A percentile compares a stretch with the other conserved stretches of the same genome.
Evolutionary conservation across 208 protist species (phyloP).

Genomic region (Leptomonas pyrrhocoris): DNA sequence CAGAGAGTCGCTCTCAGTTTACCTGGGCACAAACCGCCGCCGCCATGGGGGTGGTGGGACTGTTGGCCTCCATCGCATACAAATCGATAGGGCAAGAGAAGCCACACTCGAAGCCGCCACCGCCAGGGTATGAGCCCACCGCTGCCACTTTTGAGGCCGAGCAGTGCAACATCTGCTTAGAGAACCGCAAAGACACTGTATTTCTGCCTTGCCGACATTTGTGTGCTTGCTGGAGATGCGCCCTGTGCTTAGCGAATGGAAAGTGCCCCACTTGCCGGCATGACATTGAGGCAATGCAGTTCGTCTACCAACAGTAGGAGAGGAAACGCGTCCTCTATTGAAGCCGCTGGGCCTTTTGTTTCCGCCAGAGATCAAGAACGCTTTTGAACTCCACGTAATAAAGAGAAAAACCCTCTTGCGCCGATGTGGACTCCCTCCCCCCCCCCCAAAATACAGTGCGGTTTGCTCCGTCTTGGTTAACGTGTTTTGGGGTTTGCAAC

Average conservation of each 20-base stretch:
- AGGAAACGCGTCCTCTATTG: no score
- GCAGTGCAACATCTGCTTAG: slow-evolving; percentile 73
- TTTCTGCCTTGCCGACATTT: slow-evolving; percentile 75
- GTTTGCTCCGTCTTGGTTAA: no score
- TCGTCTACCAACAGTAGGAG: slow-evolving; percentile 58
- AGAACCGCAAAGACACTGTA: slow-evolving; percentile 69
- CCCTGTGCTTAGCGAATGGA: slow-evolving; percentile 23
- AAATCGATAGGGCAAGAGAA: slow-evolving; percentile 15
- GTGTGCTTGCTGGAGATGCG: slow-evolving; percentile 73
- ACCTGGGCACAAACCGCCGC: slow-evolving; percentile 18
- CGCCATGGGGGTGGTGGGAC: slow-evolving; percentile 23
- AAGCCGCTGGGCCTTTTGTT: no score
- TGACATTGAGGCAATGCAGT: slow-evolving; percentile 50
- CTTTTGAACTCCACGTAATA: no score
- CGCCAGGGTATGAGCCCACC: slow-evolving; percentile 53
- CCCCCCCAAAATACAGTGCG: no score
- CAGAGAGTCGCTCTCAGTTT: not conserved
- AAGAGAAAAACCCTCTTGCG: no score
- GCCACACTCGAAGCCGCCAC: slow-evolving; percentile 33
- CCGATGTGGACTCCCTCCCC: no score
- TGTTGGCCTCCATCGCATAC: slow-evolving; percentile 36
- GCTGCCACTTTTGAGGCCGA: slow-evolving; percentile 52
- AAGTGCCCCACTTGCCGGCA: slow-evolving; percentile 59
- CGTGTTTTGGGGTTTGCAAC: no score
- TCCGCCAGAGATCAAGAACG: no score